Evolutionary conservation across 2,329 filamentous ascomycete genomes (phyloP).

Genomic region (Colletotrichum kahawae): DNA sequence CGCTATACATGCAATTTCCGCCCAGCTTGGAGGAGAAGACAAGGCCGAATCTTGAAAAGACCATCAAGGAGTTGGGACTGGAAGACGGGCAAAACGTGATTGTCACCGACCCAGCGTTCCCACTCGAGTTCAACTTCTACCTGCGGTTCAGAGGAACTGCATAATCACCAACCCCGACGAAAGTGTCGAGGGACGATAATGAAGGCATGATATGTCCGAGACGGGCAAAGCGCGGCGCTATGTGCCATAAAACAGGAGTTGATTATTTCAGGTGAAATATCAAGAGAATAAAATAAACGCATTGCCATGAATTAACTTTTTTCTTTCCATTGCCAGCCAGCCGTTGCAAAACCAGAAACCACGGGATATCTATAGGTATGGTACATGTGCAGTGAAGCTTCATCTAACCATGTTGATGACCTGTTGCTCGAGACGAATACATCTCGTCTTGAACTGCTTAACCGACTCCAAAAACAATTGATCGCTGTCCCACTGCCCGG

Average conservation of each 20-base stretch:
- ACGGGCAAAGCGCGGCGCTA: not conserved
- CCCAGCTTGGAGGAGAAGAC: constrained; percentile 84
- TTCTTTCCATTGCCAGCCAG: constrained; percentile 16
- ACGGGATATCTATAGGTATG: constrained; percentile 23
- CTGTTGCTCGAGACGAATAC: constrained; percentile 73
- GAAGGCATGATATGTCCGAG: not conserved
- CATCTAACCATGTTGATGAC: constrained; percentile 68
- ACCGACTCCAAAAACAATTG: constrained; percentile 91
- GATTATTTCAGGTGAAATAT: not conserved
- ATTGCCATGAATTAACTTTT: constrained; percentile 13
- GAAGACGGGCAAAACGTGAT: constrained; percentile 84
- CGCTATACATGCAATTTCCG: constrained; percentile 88
- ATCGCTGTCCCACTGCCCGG: constrained; percentile 93
- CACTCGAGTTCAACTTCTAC: constrained; percentile 68
- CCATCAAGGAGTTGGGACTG: constrained; percentile 74
- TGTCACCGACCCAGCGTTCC: constrained; percentile 91
- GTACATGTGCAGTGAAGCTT: constrained; percentile 24
- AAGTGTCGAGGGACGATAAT: constrained; percentile 4
- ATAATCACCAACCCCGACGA: not conserved
- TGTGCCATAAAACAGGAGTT: not conserved
- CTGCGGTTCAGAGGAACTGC: constrained; percentile 48
- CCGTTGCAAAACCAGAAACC: constrained; percentile 14
- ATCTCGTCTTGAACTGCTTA: constrained; percentile 85
- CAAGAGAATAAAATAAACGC: not conserved
- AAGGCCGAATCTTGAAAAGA: constrained; percentile 79